These are phyloP conservation scores for Yamadazyma takamatsuzukensis DNA, from an alignment of 805 yeast species.

Conservation along the genomic window DNA sequence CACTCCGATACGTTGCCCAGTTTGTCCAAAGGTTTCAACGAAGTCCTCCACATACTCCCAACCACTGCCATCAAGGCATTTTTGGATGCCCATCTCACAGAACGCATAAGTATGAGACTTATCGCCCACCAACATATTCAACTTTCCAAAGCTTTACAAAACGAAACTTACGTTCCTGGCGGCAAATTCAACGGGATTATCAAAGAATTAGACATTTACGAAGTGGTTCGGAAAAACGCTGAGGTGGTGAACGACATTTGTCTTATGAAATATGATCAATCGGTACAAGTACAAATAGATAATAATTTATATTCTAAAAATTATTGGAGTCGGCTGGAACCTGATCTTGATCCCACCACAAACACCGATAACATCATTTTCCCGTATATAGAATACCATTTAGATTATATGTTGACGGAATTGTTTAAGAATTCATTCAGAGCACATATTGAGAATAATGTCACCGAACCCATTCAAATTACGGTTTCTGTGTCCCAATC, in stretches of 20 bases:
- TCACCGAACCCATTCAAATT: conserved; percentile 35
- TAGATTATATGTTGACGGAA: conserved; percentile 86
- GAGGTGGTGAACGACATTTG: conserved; percentile 81
- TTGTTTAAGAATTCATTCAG: conserved; percentile 81
- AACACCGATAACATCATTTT: conserved; percentile 54
- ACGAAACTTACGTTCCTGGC: conserved; percentile 50
- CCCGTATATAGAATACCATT: conserved; percentile 83
- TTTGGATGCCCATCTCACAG: conserved; percentile 72
- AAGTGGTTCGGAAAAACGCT: conserved; percentile 59
- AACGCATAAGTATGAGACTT: conserved; percentile 82
- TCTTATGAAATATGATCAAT: conserved; percentile 75
- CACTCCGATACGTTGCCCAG: conserved; percentile 84
- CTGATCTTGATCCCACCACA: conserved; percentile 11
- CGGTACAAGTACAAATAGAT: conserved; percentile 58
- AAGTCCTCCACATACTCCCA: conserved; percentile 48
- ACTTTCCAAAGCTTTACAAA: conserved; percentile 41
- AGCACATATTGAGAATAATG: conserved; percentile 75
- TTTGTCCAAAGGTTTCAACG: conserved; percentile 78
- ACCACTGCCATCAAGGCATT: conserved; percentile 54
- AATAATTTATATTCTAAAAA: conserved; percentile 25
- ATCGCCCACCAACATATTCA: conserved; percentile 82
- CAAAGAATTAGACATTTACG: conserved; percentile 59
- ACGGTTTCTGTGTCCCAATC: conserved; percentile 32
- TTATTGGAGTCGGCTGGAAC: conserved; percentile 28
- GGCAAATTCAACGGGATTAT: conserved; percentile 55